Evolutionary conservation across 257 asterid genomes (phyloP).

Genomic region (Solanum tarijense): DNA sequence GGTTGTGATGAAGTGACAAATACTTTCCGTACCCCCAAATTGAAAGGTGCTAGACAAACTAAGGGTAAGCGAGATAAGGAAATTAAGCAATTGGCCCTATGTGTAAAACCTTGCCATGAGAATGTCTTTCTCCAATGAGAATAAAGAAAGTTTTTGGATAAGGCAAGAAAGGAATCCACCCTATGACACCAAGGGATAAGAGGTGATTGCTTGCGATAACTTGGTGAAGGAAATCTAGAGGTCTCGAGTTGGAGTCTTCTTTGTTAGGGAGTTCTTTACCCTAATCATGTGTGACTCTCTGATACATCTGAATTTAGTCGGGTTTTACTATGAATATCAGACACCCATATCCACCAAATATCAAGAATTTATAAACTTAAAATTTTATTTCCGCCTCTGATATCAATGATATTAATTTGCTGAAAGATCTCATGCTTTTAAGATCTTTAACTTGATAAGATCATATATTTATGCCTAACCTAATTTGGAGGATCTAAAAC

Average conservation of each 20-base stretch:
- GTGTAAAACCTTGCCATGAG: too few species aligned
- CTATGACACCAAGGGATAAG: not conserved
- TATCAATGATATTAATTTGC: not conserved
- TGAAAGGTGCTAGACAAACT: not conserved
- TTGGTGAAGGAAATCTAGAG: not conserved
- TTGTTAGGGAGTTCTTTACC: not conserved
- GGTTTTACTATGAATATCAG: too few species aligned
- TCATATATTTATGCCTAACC: not conserved
- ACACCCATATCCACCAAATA: not conserved
- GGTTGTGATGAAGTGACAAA: not conserved
- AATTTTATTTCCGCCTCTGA: not conserved
- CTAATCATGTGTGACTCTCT: not conserved
- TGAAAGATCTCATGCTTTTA: not conserved
- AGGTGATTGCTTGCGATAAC: not conserved
- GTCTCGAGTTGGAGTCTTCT: not conserved
- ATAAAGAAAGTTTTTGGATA: not conserved
- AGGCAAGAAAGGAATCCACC: not conserved
- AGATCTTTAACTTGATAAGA: not conserved
- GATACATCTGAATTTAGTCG: too few species aligned
- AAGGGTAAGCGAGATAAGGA: not conserved
- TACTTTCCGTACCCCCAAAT: not conserved
- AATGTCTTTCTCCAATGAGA: not conserved
- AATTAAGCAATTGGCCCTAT: not conserved
- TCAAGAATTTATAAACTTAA: not conserved
- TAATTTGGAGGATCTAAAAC: not conserved